Conservation (phyloP, 75 land plant species). For the Selaginella tamariscina region DNA sequence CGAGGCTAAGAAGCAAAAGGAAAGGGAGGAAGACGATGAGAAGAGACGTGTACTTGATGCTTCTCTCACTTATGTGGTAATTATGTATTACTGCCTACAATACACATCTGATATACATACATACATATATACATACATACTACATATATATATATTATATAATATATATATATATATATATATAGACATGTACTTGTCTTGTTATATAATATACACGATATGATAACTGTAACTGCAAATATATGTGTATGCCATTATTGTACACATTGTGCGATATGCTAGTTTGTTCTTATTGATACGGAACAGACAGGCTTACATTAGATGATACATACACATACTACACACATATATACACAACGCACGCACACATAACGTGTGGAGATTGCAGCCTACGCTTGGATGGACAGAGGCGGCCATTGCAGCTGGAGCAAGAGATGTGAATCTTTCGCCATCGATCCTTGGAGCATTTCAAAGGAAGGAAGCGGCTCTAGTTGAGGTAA, state of each 20-base stretch:
- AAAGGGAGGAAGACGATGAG: conserved; percentile 36
- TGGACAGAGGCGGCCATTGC: conserved; percentile 77
- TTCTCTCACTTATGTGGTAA: conserved; percentile 54
- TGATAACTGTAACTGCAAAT: background rate
- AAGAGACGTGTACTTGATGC: conserved; percentile 62
- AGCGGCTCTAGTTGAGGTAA: conserved; percentile 88
- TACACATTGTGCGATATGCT: background rate
- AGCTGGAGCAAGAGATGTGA: conserved; percentile 74
- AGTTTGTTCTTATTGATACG: background rate
- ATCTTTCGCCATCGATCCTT: conserved; percentile 67
- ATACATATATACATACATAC: no score
- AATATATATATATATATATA: no score
- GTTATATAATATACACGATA: background rate
- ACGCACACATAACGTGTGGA: background rate
- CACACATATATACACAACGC: background rate
- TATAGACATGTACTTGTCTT: background rate
- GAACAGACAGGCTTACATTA: background rate
- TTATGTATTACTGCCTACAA: background rate
- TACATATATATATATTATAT: no score
- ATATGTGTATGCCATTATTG: background rate
- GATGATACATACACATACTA: background rate
- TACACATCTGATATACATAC: no score
- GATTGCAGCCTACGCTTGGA: conserved; percentile 46
- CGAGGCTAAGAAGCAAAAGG: background rate
- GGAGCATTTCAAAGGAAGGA: conserved; percentile 85